A percentile compares a stretch with the other conserved stretches of the same genome.
These are phyloP conservation scores for Nigrograna mackinnonii DNA, from an alignment of 2,329 filamentous ascomycete genomes.

Conservation along the genomic window DNA sequence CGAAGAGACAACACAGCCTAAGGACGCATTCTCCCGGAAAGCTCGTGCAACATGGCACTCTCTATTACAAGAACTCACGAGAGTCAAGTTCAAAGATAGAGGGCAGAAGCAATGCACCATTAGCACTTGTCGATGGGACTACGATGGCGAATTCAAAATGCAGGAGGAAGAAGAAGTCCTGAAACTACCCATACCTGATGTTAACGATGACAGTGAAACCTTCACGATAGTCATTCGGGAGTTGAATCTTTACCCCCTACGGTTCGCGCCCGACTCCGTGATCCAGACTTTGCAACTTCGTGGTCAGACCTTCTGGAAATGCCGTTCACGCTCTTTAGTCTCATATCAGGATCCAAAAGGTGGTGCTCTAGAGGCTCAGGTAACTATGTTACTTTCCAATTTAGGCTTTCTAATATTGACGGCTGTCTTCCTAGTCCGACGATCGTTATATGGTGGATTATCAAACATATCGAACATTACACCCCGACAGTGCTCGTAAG, in stretches of 20 bases:
- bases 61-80: background rate
- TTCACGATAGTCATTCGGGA: slow-evolving; percentile 6
- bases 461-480: slow-evolving; percentile 10
- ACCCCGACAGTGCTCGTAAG: slow-evolving; percentile 5
- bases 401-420: slow-evolving; percentile 2
- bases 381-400: no score
- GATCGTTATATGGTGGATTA: slow-evolving; percentile 16
- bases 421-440: slow-evolving; percentile 4
- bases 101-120: no score
- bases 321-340: slow-evolving; percentile 8
- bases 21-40: no score
- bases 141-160: slow-evolving; percentile 7
- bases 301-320: slow-evolving; percentile 13
- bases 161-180: slow-evolving; percentile 2
- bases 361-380: background rate
- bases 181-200: background rate
- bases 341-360: slow-evolving; percentile 7
- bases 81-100: background rate
- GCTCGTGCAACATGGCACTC: no score
- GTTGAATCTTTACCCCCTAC: slow-evolving; percentile 10
- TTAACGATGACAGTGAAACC: background rate
- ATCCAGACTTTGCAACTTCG: slow-evolving; percentile 3
- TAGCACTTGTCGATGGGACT: no score
- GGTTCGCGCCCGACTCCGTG: slow-evolving; percentile 4
- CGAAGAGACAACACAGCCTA: no score